These are phyloP conservation scores for Eremothecium cymbalariae DNA, from an alignment of 1,139 yeast genomes.

Conservation along the genomic window DNA sequence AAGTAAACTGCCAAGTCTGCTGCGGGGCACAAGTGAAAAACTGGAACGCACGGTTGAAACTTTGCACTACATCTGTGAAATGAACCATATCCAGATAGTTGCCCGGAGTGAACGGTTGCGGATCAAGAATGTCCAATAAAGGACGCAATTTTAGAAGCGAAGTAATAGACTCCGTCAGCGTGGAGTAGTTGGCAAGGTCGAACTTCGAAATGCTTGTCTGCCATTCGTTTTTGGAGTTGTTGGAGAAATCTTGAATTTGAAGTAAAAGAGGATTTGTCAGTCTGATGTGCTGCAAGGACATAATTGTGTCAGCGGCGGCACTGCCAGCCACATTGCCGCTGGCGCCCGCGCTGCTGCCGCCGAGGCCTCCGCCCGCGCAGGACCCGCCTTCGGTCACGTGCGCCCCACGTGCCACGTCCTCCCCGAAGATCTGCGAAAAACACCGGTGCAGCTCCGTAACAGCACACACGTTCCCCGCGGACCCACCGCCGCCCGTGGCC, in stretches of 20 bases:
- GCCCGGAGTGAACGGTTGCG: conserved; percentile 7
- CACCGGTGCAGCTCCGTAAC: conserved; percentile 6
- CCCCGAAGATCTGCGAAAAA: conserved; percentile 4
- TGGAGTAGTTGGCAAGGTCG: conserved; percentile 14
- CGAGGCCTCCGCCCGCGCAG: too few relatives aligned
- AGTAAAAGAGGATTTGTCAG: conserved; percentile 12
- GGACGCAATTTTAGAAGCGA: conserved; percentile 11
- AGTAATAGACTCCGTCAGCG: conserved; percentile 12
- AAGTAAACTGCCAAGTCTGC: conserved; percentile 5
- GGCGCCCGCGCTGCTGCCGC: too few relatives aligned
- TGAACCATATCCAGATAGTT: conserved; percentile 8
- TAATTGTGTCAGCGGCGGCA: conserved; percentile 8
- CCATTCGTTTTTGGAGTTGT: conserved; percentile 7
- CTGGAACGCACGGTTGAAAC: conserved; percentile 2
- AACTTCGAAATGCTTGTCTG: conserved; percentile 5
- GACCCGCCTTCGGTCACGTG: too few relatives aligned
- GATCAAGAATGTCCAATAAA: conserved; percentile 9
- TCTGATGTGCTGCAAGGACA: conserved; percentile 11
- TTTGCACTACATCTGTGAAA: conserved; percentile 10
- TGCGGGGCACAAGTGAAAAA: conserved; percentile 4
- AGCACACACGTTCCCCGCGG: conserved; percentile 3
- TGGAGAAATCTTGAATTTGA: conserved; percentile 13
- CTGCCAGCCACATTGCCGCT: too few relatives aligned
- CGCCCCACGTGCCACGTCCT: too few relatives aligned
- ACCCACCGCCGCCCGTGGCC: too few relatives aligned